Base-by-base conservation (phyloP, 2,329 filamentous ascomycete species). In the Capronia coronata region DNA sequence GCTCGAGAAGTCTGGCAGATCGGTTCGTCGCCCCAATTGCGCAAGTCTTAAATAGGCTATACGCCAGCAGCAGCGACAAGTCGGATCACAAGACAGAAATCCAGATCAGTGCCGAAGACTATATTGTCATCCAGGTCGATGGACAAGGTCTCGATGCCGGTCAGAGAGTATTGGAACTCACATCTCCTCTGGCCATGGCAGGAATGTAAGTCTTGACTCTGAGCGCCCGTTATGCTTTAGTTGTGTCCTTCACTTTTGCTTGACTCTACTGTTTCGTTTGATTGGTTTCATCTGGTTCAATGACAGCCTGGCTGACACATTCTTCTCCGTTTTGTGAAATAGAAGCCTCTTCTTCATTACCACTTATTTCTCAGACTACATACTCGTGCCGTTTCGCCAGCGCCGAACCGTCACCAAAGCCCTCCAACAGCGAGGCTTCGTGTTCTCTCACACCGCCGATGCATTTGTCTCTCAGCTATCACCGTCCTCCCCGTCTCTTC, bases 271-370 rank as follows among this genome's bases (percentile, higher is more conserved):
- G n/a, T n/a, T n/a, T n/a, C n/a, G n/a, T n/a, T n/a, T n/a, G n/a
- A n/a, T n/a, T n/a, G n/a, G n/a, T n/a, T n/a, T n/a, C n/a, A n/a
- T n/a, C n/a, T n/a, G n/a, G n/a, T n/a, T n/a, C n/a, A n/a, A n/a
- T n/a, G n/a, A n/a, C n/a, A n/a, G n/a, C n/a, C n/a, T n/a, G n/a
- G n/a, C n/a, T n/a, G n/a, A n/a, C n/a, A n/a, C n/a, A n/a, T n/a
- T n/a, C n/a, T n/a, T n/a, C n/a, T n/a, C n/a, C n/a, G n/a, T n/a
- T n/a, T n/a, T n/a, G n/a, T n/a, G n/a, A 16, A 32, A 43, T 40
- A 82, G 79, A 45, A 87, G 91, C 46, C 94, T 98, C 64, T 96
- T 97, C 74, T 97, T 97, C 76, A 94, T 96, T 66, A 96, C 91
- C 2, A 96, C 89, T 25, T 98, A 97, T 69, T 97, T 94, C 69